A percentile compares a stretch with the other conserved stretches of the same genome.
These are phyloP conservation scores for Pyrenochaeta sp. DNA, from an alignment of 2,329 filamentous ascomycete genomes.

Conservation along the genomic window DNA sequence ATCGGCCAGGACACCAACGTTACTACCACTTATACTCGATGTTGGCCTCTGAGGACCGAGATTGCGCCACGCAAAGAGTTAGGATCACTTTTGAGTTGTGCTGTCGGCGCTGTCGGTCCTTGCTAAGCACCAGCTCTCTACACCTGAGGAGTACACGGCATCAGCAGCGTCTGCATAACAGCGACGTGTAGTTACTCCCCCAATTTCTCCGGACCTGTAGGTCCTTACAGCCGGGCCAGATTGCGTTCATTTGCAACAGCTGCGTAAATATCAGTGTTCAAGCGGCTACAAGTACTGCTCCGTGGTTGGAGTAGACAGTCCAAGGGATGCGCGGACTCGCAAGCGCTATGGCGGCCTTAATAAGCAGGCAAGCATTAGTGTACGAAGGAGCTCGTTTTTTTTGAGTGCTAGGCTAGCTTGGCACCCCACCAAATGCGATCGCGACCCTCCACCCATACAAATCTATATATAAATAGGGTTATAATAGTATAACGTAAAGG, in stretches of 20 bases:
- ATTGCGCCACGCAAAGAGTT: no score
- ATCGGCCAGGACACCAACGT: no score
- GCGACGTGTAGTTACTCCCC: conserved; percentile 32
- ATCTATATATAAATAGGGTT: no score
- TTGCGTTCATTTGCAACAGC: conserved; percentile 22
- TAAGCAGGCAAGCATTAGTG: conserved; percentile 7
- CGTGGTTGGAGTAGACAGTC: conserved; percentile 16
- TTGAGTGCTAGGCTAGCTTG: no score
- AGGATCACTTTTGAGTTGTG: background rate
- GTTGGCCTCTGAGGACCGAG: no score
- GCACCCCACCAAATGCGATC: no score
- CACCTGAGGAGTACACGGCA: conserved; percentile 26
- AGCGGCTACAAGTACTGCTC: conserved; percentile 24
- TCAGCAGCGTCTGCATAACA: conserved; percentile 29
- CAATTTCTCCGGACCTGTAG: conserved; percentile 19
- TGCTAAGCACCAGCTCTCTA: conserved; percentile 4
- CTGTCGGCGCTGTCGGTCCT: conserved; percentile 9
- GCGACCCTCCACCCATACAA: no score
- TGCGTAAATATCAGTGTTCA: conserved; percentile 23
- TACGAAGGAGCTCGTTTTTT: no score
- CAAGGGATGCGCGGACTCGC: conserved; percentile 18
- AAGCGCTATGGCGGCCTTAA: conserved; percentile 22
- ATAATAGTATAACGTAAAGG: no score
- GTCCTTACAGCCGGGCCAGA: conserved; percentile 15
- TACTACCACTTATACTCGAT: no score